Percentiles rank a stretch among this genome's conserved stretches.
Conservation (phyloP, 805 yeast genomes). For the Candida ipomoeae region DNA sequence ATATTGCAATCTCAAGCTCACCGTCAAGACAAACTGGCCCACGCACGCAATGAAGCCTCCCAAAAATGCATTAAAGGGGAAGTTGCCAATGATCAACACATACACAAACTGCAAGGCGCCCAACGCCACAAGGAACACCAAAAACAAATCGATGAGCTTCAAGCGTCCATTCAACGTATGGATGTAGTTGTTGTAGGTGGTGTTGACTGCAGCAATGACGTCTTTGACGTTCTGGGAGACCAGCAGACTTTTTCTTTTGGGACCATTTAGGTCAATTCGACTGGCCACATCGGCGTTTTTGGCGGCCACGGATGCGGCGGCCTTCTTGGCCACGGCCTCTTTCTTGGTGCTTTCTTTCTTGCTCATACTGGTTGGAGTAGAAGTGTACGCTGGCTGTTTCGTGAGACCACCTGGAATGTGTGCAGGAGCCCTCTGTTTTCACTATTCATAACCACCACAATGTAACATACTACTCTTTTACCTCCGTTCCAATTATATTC, state of each 20-base stretch:
- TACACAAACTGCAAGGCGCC: slow-evolving; percentile 80
- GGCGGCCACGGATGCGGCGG: slow-evolving; percentile 15
- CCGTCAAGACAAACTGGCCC: slow-evolving; percentile 91
- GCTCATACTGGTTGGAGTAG: slow-evolving; percentile 25
- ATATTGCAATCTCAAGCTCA: slow-evolving; percentile 72
- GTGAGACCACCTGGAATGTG: background rate
- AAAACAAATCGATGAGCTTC: slow-evolving; percentile 71
- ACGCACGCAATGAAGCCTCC: slow-evolving; percentile 91
- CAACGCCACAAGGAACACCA: slow-evolving; percentile 65
- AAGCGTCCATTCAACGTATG: slow-evolving; percentile 42
- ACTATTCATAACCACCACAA: no score
- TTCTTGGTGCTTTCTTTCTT: slow-evolving; percentile 22
- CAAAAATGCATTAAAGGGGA: slow-evolving; percentile 95
- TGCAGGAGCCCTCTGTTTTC: background rate
- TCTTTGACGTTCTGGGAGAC: slow-evolving; percentile 20
- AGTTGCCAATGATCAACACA: slow-evolving; percentile 73
- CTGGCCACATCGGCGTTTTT: background rate
- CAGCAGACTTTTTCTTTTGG: slow-evolving; percentile 3
- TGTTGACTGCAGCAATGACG: slow-evolving; percentile 26
- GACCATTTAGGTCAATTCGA: slow-evolving; percentile 1
- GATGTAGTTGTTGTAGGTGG: slow-evolving; percentile 34
- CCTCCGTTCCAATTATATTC: no score
- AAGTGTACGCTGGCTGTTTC: slow-evolving; percentile 1
- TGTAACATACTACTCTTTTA: no score
- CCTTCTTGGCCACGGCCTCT: slow-evolving; percentile 23